A percentile compares a stretch with the other conserved stretches of the same genome.
phyloP scores from a whole-genome alignment of 176 grass and related monocot species.

The Miscanthus lutarioriparius region DNA sequence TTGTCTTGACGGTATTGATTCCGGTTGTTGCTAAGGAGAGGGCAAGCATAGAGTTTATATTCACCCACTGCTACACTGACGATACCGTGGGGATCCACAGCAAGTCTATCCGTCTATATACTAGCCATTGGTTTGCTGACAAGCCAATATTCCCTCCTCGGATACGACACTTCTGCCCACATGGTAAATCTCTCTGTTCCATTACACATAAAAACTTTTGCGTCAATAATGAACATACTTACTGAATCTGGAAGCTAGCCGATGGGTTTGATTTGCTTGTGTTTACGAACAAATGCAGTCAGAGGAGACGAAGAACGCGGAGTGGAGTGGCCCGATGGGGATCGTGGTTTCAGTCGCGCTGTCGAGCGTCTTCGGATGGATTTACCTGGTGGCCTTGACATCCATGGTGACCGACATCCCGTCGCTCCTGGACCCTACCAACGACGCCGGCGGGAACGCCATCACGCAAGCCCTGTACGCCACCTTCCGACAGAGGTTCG shows the following conservation, averaged over 20 bases:
- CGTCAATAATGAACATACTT: background rate
- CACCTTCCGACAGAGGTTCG: constrained; percentile 51
- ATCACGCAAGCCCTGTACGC: constrained; percentile 62
- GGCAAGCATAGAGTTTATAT: background rate
- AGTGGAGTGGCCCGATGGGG: constrained; percentile 60
- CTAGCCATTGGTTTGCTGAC: constrained; percentile 2
- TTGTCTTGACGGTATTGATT: background rate
- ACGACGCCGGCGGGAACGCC: constrained; percentile 79
- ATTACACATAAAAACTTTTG: no score
- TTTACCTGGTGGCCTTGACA: constrained; percentile 52
- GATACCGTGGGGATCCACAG: background rate
- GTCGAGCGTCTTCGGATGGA: constrained; percentile 55
- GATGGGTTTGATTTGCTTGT: background rate
- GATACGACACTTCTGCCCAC: constrained; percentile 62
- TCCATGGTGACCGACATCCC: constrained; percentile 59
- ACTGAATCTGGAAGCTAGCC: background rate
- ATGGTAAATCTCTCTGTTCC: constrained; percentile 45
- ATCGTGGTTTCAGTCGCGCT: constrained; percentile 58
- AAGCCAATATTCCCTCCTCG: background rate
- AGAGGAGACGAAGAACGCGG: constrained; percentile 80
- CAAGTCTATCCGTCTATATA: background rate
- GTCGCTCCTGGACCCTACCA: constrained; percentile 36
- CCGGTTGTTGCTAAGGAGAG: background rate
- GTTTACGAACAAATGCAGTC: constrained; percentile 23
- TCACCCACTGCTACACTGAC: background rate